A percentile compares a stretch with the other conserved stretches of the same genome.
phyloP scores from a whole-genome alignment of 2,329 filamentous ascomycete species.

The Fusarium lyarnte region DNA sequence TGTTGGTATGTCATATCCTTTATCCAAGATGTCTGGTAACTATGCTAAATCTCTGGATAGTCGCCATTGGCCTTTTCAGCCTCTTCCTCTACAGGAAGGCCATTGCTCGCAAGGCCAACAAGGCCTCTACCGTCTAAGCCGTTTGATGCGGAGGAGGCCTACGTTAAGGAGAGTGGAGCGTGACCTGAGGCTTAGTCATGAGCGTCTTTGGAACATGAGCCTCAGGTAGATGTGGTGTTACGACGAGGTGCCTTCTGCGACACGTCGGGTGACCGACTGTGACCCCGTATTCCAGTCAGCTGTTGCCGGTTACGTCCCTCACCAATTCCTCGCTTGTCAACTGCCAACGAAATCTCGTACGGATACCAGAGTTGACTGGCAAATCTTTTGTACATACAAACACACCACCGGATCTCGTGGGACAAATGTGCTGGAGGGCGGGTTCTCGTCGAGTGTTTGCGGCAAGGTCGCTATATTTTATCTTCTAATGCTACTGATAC shows the following conservation, averaged over 20 bases:
- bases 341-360: constrained; percentile 4
- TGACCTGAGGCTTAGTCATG: constrained; percentile 34
- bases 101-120: constrained; percentile 47
- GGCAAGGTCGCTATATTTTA: constrained; percentile 44
- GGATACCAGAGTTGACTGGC: constrained; percentile 22
- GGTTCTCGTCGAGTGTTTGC: constrained; percentile 46
- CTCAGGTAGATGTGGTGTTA: constrained; percentile 40
- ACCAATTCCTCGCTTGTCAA: constrained; percentile 34
- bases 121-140: constrained; percentile 42
- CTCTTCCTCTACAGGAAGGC: constrained; percentile 48
- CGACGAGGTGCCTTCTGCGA: constrained; percentile 41
- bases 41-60: constrained; percentile 39
- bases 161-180: constrained; percentile 36
- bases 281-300: constrained; percentile 42
- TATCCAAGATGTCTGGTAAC: neutral
- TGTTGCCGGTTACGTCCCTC: constrained; percentile 38
- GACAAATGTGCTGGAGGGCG: constrained; percentile 44
- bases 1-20: constrained; percentile 47
- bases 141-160: constrained; percentile 15
- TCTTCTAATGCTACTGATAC: constrained; percentile 50
- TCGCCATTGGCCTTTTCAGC: constrained; percentile 46
- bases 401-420: constrained; percentile 37
- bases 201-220: constrained; percentile 28
- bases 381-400: constrained; percentile 42
- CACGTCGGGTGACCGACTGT: constrained; percentile 46